Conservation (phyloP, 2,329 filamentous ascomycete species). For the Fusarium redolens region DNA sequence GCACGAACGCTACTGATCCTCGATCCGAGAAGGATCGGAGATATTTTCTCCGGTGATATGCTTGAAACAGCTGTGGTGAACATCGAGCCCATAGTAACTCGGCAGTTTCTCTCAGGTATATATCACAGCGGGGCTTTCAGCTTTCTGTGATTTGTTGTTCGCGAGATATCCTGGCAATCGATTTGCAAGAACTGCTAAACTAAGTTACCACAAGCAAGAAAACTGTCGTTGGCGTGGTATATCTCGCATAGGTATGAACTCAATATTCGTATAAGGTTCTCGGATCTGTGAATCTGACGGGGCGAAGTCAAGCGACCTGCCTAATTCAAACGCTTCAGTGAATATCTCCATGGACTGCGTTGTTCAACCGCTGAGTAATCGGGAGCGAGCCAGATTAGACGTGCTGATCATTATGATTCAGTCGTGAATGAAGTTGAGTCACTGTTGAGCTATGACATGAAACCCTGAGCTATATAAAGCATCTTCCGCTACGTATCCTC, state of each 20-base stretch:
- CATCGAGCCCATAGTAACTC: not conserved
- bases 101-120: not conserved
- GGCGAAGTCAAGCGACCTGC: not conserved
- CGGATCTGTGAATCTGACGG: not conserved
- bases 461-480: not conserved
- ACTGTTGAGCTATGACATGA: not conserved
- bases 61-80: not conserved
- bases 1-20: too few relatives aligned
- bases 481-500: not conserved
- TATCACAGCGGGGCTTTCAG: not conserved
- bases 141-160: not conserved
- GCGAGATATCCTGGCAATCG: not conserved
- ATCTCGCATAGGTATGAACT: not conserved
- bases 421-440: too few relatives aligned
- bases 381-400: too few relatives aligned
- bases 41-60: not conserved
- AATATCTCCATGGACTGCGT: rapidly evolving
- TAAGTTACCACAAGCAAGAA: not conserved
- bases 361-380: not conserved
- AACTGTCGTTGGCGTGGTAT: too few relatives aligned
- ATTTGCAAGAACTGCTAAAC: not conserved
- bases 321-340: not conserved
- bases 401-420: not conserved
- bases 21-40: too few relatives aligned
- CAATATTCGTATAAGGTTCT: not conserved